Percentiles rank a stretch among this genome's conserved stretches.
Evolutionary conservation across 148 eudicot genomes (phyloP).

Genomic region (Chenopodium quinoa): DNA sequence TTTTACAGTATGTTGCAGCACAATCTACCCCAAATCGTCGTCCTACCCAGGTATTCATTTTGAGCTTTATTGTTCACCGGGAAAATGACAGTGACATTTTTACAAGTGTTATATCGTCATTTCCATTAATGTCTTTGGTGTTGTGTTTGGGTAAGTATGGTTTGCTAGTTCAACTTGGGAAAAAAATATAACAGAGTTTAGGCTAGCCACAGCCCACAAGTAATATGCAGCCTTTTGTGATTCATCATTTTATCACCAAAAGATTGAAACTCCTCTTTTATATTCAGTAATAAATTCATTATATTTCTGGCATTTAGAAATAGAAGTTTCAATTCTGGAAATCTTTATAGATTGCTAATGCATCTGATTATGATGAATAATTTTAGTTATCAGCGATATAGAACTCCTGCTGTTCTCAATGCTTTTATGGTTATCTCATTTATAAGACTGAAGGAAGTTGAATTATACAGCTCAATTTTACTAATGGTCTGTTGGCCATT

Average conservation of each 20-base stretch:
- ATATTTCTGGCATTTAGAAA: background rate
- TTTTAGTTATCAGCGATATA: background rate
- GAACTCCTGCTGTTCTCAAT: background rate
- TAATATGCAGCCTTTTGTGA: background rate
- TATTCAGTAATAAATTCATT: background rate
- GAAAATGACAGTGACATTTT: background rate
- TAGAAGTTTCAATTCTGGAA: background rate
- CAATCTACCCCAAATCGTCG: slow-evolving; percentile 70
- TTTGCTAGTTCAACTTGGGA: background rate
- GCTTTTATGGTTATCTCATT: background rate
- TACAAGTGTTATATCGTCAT: background rate
- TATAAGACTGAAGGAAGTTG: background rate
- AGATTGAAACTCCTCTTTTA: background rate
- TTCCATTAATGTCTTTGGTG: background rate
- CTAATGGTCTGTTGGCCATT: background rate
- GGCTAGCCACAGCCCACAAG: background rate
- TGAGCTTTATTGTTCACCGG: background rate
- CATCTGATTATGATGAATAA: background rate
- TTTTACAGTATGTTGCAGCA: slow-evolving; percentile 82
- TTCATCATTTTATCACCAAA: background rate
- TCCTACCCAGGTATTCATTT: slow-evolving; percentile 59
- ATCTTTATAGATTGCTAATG: background rate
- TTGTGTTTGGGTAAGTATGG: background rate
- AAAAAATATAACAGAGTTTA: background rate
- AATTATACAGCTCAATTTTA: background rate